Conservation (phyloP, 1,139 yeast genomes). For the Blastobotrys capitulatus region DNA sequence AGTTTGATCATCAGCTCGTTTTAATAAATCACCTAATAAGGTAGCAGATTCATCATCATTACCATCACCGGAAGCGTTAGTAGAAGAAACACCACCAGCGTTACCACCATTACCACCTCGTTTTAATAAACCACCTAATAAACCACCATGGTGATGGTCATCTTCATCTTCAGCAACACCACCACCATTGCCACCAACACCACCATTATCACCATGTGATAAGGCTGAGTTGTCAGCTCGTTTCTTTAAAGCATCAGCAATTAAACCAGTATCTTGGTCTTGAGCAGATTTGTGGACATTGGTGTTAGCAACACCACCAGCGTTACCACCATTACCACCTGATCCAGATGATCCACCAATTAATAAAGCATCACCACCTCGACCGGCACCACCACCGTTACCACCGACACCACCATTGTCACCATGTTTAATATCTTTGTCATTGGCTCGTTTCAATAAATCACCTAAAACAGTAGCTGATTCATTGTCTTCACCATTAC, state of each 20-base stretch:
- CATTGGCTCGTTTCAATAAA: background rate
- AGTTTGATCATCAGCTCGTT: conserved; percentile 4
- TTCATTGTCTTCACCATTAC: background rate
- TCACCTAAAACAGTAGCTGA: background rate
- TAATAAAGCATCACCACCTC: conserved; percentile 5
- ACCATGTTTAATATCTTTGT: background rate
- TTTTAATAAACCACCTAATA: background rate
- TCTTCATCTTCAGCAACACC: conserved; percentile 2
- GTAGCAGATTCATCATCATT: background rate
- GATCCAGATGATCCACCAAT: conserved; percentile 5
- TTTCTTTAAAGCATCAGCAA: background rate
- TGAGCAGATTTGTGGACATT: background rate
- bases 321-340: conserved; percentile 7
- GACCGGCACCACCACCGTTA: conserved; percentile 1
- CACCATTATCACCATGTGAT: conserved; percentile 4
- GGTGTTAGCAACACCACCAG: conserved; percentile 4
- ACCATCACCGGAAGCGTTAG: background rate
- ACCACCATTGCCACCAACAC: conserved; percentile 6
- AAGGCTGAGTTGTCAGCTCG: background rate
- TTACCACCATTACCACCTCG: conserved; percentile 2
- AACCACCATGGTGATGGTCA: background rate
- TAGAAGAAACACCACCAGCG: background rate
- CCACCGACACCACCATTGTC: conserved; percentile 8
- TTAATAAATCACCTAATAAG: background rate
- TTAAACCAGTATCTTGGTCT: background rate